phyloP scores from a whole-genome alignment of 2,329 filamentous ascomycete genomes.

The Thelonectria olida region DNA sequence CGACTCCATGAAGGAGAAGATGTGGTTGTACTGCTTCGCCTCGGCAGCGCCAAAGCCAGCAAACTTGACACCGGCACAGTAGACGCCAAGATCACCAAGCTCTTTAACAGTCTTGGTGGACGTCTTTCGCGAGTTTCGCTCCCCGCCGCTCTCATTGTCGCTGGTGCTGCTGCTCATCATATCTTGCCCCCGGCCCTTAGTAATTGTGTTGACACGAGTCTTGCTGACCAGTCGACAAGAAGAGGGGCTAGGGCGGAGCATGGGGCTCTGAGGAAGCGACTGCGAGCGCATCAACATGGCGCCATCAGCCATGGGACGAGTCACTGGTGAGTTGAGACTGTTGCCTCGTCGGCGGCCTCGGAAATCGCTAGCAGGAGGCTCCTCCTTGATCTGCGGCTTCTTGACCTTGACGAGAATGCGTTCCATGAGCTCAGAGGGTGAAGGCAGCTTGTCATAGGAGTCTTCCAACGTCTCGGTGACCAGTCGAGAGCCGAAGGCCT shows the following conservation, averaged over 20 bases:
- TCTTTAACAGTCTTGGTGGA: slow-evolving; percentile 87
- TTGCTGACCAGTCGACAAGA: slow-evolving; percentile 58
- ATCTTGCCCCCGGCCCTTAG: slow-evolving; percentile 65
- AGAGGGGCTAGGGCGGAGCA: slow-evolving; percentile 61
- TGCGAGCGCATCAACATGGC: slow-evolving; percentile 57
- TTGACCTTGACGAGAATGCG: slow-evolving; percentile 96
- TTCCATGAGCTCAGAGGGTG: slow-evolving; percentile 84
- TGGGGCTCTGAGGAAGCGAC: slow-evolving; percentile 63
- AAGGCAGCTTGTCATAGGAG: slow-evolving; percentile 75
- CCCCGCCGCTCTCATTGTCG: slow-evolving; percentile 78
- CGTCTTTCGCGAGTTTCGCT: slow-evolving; percentile 67
- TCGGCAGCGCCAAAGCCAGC: slow-evolving; percentile 80
- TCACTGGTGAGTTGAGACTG: slow-evolving; percentile 75
- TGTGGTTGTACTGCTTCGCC: slow-evolving; percentile 90
- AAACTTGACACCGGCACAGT: slow-evolving; percentile 80
- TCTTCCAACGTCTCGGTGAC: slow-evolving; percentile 80
- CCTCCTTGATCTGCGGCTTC: slow-evolving; percentile 65
- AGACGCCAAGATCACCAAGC: slow-evolving; percentile 86
- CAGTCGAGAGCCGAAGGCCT: slow-evolving; percentile 82
- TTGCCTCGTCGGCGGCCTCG: slow-evolving; percentile 64
- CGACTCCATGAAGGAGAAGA: slow-evolving; percentile 93
- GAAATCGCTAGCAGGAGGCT: slow-evolving; percentile 45
- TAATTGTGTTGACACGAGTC: slow-evolving; percentile 66
- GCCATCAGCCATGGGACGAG: slow-evolving; percentile 69
- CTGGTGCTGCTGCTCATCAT: slow-evolving; percentile 72